Conservation (phyloP, 768 basidiomycete species). For the Phylloporus rhodoxanthus region DNA sequence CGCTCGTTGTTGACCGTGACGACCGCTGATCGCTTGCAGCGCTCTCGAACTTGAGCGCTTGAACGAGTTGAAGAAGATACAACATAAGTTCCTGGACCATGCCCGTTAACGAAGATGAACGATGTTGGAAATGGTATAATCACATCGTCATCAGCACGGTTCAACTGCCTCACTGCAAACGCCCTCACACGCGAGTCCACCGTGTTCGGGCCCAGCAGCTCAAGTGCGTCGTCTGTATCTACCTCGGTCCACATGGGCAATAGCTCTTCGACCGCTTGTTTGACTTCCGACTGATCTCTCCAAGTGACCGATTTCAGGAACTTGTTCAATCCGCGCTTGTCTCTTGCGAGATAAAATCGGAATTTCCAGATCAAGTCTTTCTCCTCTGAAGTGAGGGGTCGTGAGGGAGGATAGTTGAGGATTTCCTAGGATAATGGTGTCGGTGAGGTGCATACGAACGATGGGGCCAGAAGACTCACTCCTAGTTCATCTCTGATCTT, state of each 20-base stretch:
- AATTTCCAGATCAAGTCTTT: constrained; percentile 98
- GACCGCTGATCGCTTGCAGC: constrained; percentile 70
- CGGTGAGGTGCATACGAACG: not conserved
- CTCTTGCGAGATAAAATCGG: constrained; percentile 91
- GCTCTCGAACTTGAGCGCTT: constrained; percentile 95
- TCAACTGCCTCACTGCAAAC: constrained; percentile 89
- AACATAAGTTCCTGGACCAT: constrained; percentile 72
- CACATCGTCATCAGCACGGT: constrained; percentile 91
- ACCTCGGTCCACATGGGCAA: constrained; percentile 96
- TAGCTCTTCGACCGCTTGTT: constrained; percentile 94
- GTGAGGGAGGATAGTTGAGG: constrained; percentile 86
- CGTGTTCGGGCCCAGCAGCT: constrained; percentile 84
- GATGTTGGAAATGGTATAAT: constrained; percentile 16
- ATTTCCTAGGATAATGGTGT: constrained; percentile 55
- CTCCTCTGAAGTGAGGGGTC: constrained; percentile 80
- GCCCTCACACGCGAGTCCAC: constrained; percentile 89
- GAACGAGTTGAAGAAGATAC: constrained; percentile 93
- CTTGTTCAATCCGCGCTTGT: constrained; percentile 92
- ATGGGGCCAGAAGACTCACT: constrained; percentile 39
- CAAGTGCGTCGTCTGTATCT: constrained; percentile 93
- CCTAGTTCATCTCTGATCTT: constrained; percentile 90
- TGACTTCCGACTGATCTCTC: constrained; percentile 93
- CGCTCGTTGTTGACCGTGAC: constrained; percentile 64
- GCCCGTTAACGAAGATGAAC: not conserved
- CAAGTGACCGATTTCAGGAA: constrained; percentile 97